These are phyloP conservation scores for Penicillium freii DNA, from an alignment of 2,329 filamentous ascomycete genomes.

Conservation along the genomic window DNA sequence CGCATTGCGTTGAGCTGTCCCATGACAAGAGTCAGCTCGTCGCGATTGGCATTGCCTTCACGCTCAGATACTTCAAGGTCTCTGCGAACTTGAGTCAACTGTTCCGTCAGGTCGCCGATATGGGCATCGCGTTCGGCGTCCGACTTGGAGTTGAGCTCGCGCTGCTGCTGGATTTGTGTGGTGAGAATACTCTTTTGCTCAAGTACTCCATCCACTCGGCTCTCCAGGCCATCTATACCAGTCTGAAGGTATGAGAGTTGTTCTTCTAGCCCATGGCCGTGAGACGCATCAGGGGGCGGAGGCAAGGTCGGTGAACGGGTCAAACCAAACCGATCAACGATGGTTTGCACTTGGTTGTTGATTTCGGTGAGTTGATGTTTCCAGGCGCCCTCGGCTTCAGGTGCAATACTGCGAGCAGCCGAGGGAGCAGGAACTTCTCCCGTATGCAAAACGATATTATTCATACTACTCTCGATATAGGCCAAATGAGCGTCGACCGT, in stretches of 20 bases:
- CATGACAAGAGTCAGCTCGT: slow-evolving; percentile 43
- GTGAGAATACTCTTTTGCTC: slow-evolving; percentile 88
- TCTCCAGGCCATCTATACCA: slow-evolving; percentile 76
- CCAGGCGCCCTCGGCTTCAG: slow-evolving; percentile 45
- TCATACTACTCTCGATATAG: slow-evolving; percentile 67
- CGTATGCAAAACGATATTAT: slow-evolving; percentile 56
- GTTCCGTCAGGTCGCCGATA: slow-evolving; percentile 46
- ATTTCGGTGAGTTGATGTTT: slow-evolving; percentile 57
- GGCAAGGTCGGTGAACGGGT: slow-evolving; percentile 50
- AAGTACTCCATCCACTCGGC: slow-evolving; percentile 71
- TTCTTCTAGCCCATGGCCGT: slow-evolving; percentile 57
- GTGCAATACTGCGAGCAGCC: slow-evolving; percentile 6
- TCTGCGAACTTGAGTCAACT: slow-evolving; percentile 61
- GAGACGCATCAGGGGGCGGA: slow-evolving; percentile 58
- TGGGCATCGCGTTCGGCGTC: slow-evolving; percentile 59
- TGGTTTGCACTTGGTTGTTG: slow-evolving; percentile 62
- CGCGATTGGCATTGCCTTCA: slow-evolving; percentile 39
- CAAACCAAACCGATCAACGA: slow-evolving; percentile 52
- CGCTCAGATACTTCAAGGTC: slow-evolving; percentile 57
- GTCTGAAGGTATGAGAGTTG: slow-evolving; percentile 74
- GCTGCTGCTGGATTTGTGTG: slow-evolving; percentile 91
- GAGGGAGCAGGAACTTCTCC: slow-evolving; percentile 1
- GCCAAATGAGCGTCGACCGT: slow-evolving; percentile 60
- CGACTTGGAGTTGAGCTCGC: slow-evolving; percentile 84
- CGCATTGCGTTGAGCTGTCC: slow-evolving; percentile 45